Conservation (phyloP, 1,284 basidiomycete genomes). For the Boletus semigastroideus region DNA sequence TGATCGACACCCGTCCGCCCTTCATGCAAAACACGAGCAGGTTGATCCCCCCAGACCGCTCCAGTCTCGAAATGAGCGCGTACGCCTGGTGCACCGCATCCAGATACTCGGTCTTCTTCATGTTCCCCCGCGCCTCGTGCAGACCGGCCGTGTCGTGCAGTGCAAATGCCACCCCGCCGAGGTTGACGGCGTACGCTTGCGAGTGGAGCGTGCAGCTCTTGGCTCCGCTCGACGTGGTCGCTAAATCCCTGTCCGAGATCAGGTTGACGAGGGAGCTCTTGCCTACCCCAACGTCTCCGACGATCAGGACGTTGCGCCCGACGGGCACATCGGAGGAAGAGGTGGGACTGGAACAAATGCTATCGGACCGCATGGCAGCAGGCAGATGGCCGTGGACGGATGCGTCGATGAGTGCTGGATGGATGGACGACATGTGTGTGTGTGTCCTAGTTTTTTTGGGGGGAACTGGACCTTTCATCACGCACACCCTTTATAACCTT, state of each 20-base stretch:
- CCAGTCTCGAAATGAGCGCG: conserved; percentile 34
- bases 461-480: conserved; percentile 2
- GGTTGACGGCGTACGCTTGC: conserved; percentile 7
- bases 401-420: conserved; percentile 4
- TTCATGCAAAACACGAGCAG: conserved; percentile 42
- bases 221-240: conserved; percentile 24
- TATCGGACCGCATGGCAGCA: conserved; percentile 16
- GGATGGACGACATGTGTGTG: conserved; percentile 1
- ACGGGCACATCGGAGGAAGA: conserved; percentile 2
- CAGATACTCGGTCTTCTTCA: conserved; percentile 24
- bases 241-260: conserved; percentile 20
- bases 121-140: conserved; percentile 33
- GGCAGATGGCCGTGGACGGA: neutral
- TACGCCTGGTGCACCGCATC: conserved; percentile 34
- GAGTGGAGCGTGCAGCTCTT: conserved; percentile 27
- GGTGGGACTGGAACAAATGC: conserved; percentile 20
- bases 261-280: conserved; percentile 35
- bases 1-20: conserved; percentile 34
- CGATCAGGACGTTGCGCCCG: conserved; percentile 29
- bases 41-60: conserved; percentile 32
- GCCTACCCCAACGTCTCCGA: conserved; percentile 32
- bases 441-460: neutral
- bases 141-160: conserved; percentile 43
- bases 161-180: conserved; percentile 19
- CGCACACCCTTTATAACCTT: conserved; percentile 16